These are phyloP conservation scores for Starmerella stigmatis DNA, from an alignment of 805 yeast species.

Conservation along the genomic window DNA sequence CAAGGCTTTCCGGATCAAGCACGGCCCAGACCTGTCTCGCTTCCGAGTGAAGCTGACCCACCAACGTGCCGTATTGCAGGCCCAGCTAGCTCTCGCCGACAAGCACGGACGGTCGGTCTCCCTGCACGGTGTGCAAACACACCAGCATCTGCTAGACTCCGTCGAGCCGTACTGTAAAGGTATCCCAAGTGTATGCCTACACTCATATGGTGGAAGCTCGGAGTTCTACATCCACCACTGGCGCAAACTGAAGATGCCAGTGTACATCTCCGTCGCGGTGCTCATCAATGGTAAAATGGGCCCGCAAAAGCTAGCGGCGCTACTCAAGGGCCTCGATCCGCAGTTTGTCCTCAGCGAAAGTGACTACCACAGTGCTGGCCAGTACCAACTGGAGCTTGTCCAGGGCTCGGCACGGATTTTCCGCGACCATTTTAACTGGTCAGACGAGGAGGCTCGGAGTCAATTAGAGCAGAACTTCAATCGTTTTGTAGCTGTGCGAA, in stretches of 20 bases:
- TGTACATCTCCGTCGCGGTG: conserved; percentile 47
- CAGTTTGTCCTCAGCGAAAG: conserved; percentile 42
- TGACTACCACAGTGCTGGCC: conserved; percentile 35
- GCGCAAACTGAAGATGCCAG: conserved; percentile 22
- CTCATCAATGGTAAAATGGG: conserved; percentile 36
- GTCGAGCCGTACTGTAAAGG: conserved; percentile 26
- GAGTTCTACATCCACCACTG: conserved; percentile 38
- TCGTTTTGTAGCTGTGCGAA: conserved; percentile 6
- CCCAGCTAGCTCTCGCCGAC: conserved; percentile 48
- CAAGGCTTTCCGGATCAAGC: conserved; percentile 58
- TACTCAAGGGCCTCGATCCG: conserved; percentile 32
- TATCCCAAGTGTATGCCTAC: conserved; percentile 48
- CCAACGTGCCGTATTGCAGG: conserved; percentile 45
- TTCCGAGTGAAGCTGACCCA: conserved; percentile 54
- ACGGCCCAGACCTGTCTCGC: conserved; percentile 30
- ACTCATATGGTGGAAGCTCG: conserved; percentile 74
- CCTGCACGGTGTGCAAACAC: conserved; percentile 76
- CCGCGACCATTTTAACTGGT: conserved; percentile 7
- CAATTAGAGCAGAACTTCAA: conserved; percentile 9
- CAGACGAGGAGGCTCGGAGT: conserved; percentile 2
- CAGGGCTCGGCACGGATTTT: conserved; percentile 6
- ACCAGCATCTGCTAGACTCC: conserved; percentile 46
- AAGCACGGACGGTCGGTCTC: conserved; percentile 46
- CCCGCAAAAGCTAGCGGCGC: conserved; percentile 27
- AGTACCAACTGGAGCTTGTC: conserved; percentile 21